Conservation (phyloP, 305 asterid genomes). For the Rubia occidens region DNA sequence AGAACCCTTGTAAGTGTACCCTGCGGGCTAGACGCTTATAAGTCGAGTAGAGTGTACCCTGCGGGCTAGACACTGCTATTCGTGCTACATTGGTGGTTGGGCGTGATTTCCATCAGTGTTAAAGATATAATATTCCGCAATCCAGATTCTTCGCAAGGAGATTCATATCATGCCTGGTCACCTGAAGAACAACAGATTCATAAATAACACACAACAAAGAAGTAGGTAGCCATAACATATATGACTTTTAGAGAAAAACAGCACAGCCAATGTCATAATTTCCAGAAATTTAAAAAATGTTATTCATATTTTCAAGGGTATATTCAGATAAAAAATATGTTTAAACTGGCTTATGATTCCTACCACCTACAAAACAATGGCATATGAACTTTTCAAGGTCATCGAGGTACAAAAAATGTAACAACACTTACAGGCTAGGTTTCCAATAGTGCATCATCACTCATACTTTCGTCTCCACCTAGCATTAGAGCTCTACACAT, state of each 20-base stretch:
- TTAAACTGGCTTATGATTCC: constrained; percentile 81
- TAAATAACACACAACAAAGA: not conserved
- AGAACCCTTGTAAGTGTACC: too few species aligned
- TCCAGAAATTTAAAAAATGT: constrained; percentile 31
- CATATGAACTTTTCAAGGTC: constrained; percentile 4
- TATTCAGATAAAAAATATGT: constrained; percentile 70
- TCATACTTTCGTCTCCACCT: constrained; percentile 79
- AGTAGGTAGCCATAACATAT: not conserved
- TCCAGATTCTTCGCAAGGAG: too few species aligned
- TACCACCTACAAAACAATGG: constrained; percentile 46
- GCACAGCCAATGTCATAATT: constrained; percentile 88
- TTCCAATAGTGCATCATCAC: constrained; percentile 93
- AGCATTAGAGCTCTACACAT: constrained; percentile 96
- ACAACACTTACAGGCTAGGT: constrained; percentile 76
- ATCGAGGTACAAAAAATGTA: not conserved
- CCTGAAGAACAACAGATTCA: constrained; percentile 29
- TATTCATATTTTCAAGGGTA: constrained; percentile 44
- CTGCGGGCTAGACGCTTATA: too few species aligned
- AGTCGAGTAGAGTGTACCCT: too few species aligned
- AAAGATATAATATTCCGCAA: too few species aligned
- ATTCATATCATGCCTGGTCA: constrained; percentile 34
- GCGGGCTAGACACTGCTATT: too few species aligned
- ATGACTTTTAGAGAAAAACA: constrained; percentile 45
- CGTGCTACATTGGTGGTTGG: too few species aligned
- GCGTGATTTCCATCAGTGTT: too few species aligned